Conservation (phyloP, 202 grass and related monocot genomes). For the Elaeis oleifera region DNA sequence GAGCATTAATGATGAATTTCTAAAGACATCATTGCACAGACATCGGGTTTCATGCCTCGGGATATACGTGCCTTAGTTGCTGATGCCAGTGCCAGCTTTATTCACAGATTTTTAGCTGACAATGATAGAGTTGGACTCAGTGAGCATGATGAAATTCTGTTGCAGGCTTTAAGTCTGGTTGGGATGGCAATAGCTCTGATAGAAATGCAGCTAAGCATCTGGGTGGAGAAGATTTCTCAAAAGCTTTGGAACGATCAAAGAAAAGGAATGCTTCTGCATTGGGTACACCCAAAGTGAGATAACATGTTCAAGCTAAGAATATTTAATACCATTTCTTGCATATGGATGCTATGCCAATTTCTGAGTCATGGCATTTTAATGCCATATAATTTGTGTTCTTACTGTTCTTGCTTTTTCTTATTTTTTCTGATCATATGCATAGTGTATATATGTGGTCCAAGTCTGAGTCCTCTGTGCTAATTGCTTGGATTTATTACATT, state of each 20-base stretch:
- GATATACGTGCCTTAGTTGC: constrained; percentile 83
- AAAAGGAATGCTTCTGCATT: constrained; percentile 91
- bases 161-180: constrained; percentile 26
- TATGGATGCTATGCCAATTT: constrained; percentile 25
- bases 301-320: too few relatives aligned
- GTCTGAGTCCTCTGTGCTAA: too few relatives aligned
- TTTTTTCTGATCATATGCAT: too few relatives aligned
- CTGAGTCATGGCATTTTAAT: neutral
- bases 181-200: constrained; percentile 14
- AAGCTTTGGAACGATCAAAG: constrained; percentile 71
- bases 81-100: constrained; percentile 56
- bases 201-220: constrained; percentile 28
- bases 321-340: neutral
- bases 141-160: constrained; percentile 23
- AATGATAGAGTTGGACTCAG: constrained; percentile 21
- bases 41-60: constrained; percentile 80
- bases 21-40: constrained; percentile 73
- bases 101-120: constrained; percentile 39
- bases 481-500: neutral
- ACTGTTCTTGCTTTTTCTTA: too few relatives aligned
- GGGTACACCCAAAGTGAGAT: constrained; percentile 78
- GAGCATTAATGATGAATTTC: constrained; percentile 57
- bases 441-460: too few relatives aligned
- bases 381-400: too few relatives aligned
- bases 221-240: constrained; percentile 53